A percentile compares a stretch with the other conserved stretches of the same genome.
These are phyloP conservation scores for Epichloe gansuensis DNA, from an alignment of 2,329 filamentous ascomycete genomes.

Conservation along the genomic window DNA sequence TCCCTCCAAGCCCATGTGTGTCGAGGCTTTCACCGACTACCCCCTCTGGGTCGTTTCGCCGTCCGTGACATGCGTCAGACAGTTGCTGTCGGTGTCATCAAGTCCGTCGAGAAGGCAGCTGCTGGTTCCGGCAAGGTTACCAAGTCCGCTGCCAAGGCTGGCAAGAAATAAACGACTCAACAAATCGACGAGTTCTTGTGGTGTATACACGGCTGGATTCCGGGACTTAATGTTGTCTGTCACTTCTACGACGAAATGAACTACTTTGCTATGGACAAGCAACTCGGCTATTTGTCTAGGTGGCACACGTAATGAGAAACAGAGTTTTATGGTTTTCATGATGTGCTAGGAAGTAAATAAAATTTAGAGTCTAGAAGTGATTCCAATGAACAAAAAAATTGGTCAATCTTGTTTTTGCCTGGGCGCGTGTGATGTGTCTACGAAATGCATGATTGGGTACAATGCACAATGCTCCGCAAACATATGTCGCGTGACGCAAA, in stretches of 20 bases:
- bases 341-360: conserved; percentile 31
- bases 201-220: conserved; percentile 15
- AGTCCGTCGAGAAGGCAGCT: conserved; percentile 60
- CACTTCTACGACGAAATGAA: conserved; percentile 35
- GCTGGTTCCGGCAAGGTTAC: conserved; percentile 51
- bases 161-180: conserved; percentile 53
- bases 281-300: conserved; percentile 27
- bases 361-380: conserved; percentile 37
- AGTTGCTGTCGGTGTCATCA: conserved; percentile 91
- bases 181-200: conserved; percentile 12
- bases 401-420: neutral
- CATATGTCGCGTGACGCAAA: no score
- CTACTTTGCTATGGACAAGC: conserved; percentile 31
- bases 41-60: conserved; percentile 99
- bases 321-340: conserved; percentile 10
- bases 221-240: conserved; percentile 20
- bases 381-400: conserved; percentile 12
- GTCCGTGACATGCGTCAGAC: conserved; percentile 97
- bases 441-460: neutral
- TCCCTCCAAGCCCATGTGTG: conserved; percentile 99
- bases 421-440: neutral
- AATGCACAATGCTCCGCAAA: neutral
- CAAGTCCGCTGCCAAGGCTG: conserved; percentile 62
- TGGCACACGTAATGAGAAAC: conserved; percentile 31
- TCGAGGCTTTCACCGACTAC: conserved; percentile 99